phyloP scores from a whole-genome alignment of 768 basidiomycete species.

The Boletus insuetus region DNA sequence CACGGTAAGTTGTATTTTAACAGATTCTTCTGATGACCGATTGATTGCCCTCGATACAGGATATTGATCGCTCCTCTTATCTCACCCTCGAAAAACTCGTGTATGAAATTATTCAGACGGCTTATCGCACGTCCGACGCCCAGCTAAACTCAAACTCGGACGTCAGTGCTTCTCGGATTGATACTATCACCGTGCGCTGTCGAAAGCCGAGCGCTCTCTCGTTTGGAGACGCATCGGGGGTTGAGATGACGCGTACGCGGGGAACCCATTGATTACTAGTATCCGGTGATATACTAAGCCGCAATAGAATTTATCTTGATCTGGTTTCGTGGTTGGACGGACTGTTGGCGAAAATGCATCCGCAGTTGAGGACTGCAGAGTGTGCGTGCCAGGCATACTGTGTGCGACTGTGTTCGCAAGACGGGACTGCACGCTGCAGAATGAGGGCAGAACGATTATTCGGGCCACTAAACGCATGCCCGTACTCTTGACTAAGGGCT shows the following conservation, averaged over 20 bases:
- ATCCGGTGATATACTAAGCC: no score
- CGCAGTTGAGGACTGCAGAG: no score
- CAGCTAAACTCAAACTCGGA: not conserved
- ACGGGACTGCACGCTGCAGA: no score
- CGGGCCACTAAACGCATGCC: no score
- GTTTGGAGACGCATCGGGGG: constrained; percentile 61
- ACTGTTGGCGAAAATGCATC: no score
- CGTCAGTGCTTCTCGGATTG: constrained; percentile 26
- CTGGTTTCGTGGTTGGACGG: no score
- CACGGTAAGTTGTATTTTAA: constrained; percentile 9
- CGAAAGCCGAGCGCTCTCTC: constrained; percentile 73
- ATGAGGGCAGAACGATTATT: no score
- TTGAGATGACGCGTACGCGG: constrained; percentile 51
- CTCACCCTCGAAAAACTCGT: constrained; percentile 24
- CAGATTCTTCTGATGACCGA: not conserved
- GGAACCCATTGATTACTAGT: no score
- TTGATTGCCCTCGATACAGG: not conserved
- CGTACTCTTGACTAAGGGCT: no score
- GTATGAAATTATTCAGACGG: constrained; percentile 48
- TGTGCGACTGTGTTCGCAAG: no score
- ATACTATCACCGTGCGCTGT: constrained; percentile 48
- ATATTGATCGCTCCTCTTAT: constrained; percentile 8
- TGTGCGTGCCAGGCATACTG: no score
- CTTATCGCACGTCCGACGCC: constrained; percentile 59
- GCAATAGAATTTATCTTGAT: no score